Percentiles rank a stretch among this genome's conserved stretches.
phyloP scores from a whole-genome alignment of 2,329 filamentous ascomycete species.

The Emydomyces testavorans region DNA sequence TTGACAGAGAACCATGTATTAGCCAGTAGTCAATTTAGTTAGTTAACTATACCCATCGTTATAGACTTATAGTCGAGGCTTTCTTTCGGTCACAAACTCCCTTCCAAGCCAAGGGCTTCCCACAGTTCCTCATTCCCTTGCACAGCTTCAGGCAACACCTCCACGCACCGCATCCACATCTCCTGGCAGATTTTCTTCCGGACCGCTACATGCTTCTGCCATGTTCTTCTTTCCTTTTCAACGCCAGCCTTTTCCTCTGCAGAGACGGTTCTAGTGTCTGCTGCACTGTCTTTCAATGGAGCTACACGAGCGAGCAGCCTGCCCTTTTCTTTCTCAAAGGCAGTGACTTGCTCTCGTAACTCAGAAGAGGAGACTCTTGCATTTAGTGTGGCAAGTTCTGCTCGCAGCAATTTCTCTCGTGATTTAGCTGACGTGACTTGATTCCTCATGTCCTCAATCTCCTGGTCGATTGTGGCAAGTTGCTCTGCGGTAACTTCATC shows the following conservation, averaged over 20 bases:
- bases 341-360: constrained; percentile 35
- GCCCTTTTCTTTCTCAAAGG: constrained; percentile 37
- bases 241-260: constrained; percentile 39
- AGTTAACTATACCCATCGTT: no score
- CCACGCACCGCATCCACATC: constrained; percentile 42
- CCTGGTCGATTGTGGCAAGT: constrained; percentile 40
- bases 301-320: constrained; percentile 34
- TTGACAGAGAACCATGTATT: no score
- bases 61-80: background rate
- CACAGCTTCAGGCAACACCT: constrained; percentile 37
- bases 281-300: constrained; percentile 31
- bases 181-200: constrained; percentile 42
- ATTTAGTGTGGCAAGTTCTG: constrained; percentile 37
- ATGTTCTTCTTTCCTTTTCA: constrained; percentile 38
- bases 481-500: constrained; percentile 40
- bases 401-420: constrained; percentile 41
- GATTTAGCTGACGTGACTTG: constrained; percentile 36
- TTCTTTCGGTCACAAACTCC: constrained; percentile 18
- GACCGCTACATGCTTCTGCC: constrained; percentile 30
- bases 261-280: constrained; percentile 33
- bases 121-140: constrained; percentile 40
- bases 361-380: constrained; percentile 42
- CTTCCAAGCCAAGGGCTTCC: constrained; percentile 35
- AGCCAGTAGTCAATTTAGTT: no score
- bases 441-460: constrained; percentile 38